Conservation (phyloP, 176 grass and related monocot species). For the Triticum turgidum region DNA sequence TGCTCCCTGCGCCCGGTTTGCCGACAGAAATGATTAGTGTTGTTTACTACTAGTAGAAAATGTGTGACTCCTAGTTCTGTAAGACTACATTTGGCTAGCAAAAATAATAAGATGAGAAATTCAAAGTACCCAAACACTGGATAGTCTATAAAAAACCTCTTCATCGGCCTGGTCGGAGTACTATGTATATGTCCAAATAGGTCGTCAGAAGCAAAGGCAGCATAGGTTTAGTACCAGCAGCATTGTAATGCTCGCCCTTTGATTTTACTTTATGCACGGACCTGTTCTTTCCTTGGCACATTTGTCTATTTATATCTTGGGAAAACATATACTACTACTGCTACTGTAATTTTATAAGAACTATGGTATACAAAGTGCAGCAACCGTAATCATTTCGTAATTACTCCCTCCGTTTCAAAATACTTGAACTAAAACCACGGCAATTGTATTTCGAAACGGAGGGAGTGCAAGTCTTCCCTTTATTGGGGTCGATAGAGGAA, state of each 20-base stretch:
- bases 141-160: not conserved
- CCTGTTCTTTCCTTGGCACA: not conserved
- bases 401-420: too few species aligned
- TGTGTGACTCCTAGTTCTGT: not conserved
- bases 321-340: not conserved
- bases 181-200: slow-evolving; percentile 6
- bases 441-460: too few species aligned
- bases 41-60: not conserved
- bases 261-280: not conserved
- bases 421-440: too few species aligned
- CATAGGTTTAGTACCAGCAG: not conserved
- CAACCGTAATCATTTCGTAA: not conserved
- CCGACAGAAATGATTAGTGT: not conserved
- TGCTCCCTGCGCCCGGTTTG: slow-evolving; percentile 39
- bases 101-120: not conserved
- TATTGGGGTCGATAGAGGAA: not conserved
- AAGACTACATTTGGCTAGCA: not conserved
- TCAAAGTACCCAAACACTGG: not conserved
- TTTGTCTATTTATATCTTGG: not conserved
- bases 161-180: not conserved
- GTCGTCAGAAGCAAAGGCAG: slow-evolving; percentile 27
- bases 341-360: not conserved
- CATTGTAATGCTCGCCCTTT: slow-evolving; percentile 21
- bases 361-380: not conserved
- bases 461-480: too few species aligned